Percentiles rank a stretch among this genome's conserved stretches.
These are phyloP conservation scores for Zygoascus meyerae DNA, from an alignment of 1,139 yeast genomes.

Conservation along the genomic window DNA sequence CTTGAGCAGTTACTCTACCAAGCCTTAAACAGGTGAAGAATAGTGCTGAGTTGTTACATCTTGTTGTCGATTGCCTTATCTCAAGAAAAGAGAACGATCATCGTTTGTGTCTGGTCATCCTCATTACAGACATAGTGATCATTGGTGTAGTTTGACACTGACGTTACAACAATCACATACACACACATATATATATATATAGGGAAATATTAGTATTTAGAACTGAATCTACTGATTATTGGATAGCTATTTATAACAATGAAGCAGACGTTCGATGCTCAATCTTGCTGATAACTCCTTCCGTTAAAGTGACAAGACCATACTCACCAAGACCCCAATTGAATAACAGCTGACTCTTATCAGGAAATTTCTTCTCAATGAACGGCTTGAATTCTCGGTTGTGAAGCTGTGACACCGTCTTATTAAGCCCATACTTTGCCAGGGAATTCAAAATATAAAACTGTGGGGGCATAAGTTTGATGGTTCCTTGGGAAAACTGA, in stretches of 20 bases:
- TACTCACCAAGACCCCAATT: constrained; percentile 32
- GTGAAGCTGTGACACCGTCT: constrained; percentile 17
- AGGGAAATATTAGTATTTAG: too few relatives aligned
- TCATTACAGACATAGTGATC: too few relatives aligned
- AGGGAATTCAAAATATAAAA: constrained; percentile 26
- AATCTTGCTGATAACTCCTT: background rate
- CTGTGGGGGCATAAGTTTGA: constrained; percentile 32
- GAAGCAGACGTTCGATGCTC: background rate
- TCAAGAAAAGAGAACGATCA: too few relatives aligned
- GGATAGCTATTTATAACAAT: too few relatives aligned
- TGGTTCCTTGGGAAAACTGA: constrained; percentile 21
- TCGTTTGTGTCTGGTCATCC: too few relatives aligned
- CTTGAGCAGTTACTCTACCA: constrained; percentile 23
- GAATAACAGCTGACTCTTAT: constrained; percentile 20
- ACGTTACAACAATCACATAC: too few relatives aligned
- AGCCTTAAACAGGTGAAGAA: constrained; percentile 24
- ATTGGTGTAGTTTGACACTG: too few relatives aligned
- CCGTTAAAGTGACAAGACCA: constrained; percentile 20
- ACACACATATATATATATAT: too few relatives aligned
- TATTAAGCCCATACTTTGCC: constrained; percentile 17
- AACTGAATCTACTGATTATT: too few relatives aligned
- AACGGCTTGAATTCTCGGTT: constrained; percentile 23
- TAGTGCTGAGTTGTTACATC: too few relatives aligned
- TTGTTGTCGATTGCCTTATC: too few relatives aligned
- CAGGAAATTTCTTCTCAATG: constrained; percentile 16